A percentile compares a stretch with the other conserved stretches of the same genome.
Conservation (phyloP, 345 rosid genomes). For the Gossypium australe region DNA sequence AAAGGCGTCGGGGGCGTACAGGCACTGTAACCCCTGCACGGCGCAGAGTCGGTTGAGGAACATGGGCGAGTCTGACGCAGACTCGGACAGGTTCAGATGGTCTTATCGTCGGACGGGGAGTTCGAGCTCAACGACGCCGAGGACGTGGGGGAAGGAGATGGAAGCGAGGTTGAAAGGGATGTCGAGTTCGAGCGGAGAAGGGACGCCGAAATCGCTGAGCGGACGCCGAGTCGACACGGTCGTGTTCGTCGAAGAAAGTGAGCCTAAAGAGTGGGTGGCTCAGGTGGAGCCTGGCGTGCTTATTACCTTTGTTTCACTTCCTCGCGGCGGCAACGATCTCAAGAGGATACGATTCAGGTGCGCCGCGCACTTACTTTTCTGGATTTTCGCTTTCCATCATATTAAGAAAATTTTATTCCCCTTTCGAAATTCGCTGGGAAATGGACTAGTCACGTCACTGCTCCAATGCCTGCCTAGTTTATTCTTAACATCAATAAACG, state of each 20-base stretch:
- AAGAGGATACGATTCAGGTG: constrained; percentile 93
- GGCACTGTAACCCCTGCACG: constrained; percentile 79
- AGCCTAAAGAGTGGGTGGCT: constrained; percentile 94
- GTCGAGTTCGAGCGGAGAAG: constrained; percentile 63
- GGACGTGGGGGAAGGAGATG: constrained; percentile 79
- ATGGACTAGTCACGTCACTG: too few species aligned
- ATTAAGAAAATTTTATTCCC: too few species aligned
- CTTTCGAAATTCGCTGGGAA: too few species aligned
- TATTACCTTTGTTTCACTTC: constrained; percentile 84
- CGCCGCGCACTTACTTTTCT: constrained; percentile 1
- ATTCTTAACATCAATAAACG: too few species aligned
- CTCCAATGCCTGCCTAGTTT: too few species aligned
- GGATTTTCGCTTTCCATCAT: not conserved
- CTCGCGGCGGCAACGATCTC: constrained; percentile 92
- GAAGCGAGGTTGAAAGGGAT: constrained; percentile 74
- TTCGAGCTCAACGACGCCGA: constrained; percentile 56
- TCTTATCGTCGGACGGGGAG: constrained; percentile 74
- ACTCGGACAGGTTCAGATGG: constrained; percentile 67
- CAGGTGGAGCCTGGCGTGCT: constrained; percentile 98
- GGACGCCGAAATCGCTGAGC: constrained; percentile 59
- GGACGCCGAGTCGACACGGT: constrained; percentile 67
- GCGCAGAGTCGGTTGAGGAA: constrained; percentile 42
- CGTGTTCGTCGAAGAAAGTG: constrained; percentile 70
- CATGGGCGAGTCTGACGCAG: constrained; percentile 53
- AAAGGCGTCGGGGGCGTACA: constrained; percentile 85